A percentile compares a stretch with the other conserved stretches of the same genome.
Conservation (phyloP, 352 stramenopile species). For the Pythium scleroteichum region DNA sequence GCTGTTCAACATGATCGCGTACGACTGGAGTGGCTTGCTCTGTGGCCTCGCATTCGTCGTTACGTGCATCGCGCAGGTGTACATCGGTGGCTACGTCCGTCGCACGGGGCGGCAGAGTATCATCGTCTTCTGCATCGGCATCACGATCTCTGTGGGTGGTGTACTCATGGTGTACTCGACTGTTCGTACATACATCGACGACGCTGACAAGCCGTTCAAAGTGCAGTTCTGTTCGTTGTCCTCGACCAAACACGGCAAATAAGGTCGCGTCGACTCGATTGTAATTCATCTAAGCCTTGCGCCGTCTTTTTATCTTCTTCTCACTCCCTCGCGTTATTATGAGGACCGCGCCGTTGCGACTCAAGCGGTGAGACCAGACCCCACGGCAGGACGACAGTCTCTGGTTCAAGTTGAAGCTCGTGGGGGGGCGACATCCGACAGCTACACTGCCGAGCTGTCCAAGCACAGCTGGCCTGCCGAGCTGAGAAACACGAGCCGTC, state of each 20-base stretch:
- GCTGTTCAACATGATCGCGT: conserved; percentile 51
- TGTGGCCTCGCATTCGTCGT: conserved; percentile 46
- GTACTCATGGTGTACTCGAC: conserved; percentile 53
- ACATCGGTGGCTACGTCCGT: conserved; percentile 54
- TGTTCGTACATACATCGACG: conserved; percentile 42
- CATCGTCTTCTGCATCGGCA: conserved; percentile 52
- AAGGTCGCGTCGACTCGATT: background rate
- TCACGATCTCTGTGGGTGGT: conserved; percentile 41
- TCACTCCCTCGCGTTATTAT: too few species aligned
- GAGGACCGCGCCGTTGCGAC: too few species aligned
- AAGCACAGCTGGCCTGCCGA: too few species aligned
- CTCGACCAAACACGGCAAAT: too few species aligned
- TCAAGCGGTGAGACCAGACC: too few species aligned
- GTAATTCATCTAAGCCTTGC: too few species aligned
- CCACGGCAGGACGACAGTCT: too few species aligned
- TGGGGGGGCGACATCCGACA: too few species aligned
- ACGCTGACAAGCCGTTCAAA: conserved; percentile 31
- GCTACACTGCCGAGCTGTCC: too few species aligned
- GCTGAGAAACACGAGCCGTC: too few species aligned
- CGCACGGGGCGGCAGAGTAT: conserved; percentile 48
- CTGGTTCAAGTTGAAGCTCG: too few species aligned
- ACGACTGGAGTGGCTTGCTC: conserved; percentile 43
- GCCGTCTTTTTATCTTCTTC: too few species aligned
- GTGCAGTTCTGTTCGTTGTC: conserved; percentile 18
- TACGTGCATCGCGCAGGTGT: conserved; percentile 44